These are phyloP conservation scores for Lineolata rhizophorae DNA, from an alignment of 495 filamentous ascomycete species.

Conservation along the genomic window DNA sequence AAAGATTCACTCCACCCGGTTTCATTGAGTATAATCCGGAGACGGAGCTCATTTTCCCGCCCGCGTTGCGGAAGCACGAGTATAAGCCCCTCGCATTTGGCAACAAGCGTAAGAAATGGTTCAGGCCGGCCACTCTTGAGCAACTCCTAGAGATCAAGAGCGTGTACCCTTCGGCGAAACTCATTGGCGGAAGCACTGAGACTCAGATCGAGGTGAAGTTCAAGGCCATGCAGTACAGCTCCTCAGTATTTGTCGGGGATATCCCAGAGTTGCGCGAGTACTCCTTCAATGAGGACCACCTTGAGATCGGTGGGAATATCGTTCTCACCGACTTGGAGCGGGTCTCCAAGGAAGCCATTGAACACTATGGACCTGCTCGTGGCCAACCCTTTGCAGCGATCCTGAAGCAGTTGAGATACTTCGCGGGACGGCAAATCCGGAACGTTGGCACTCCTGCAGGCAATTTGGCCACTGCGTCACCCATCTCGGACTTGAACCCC, in stretches of 20 bases:
- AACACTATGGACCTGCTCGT: slow-evolving; percentile 48
- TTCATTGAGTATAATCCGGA: slow-evolving; percentile 88
- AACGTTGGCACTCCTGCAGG: slow-evolving; percentile 94
- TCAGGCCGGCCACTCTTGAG: slow-evolving; percentile 64
- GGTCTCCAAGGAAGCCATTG: slow-evolving; percentile 52
- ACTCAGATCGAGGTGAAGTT: slow-evolving; percentile 98
- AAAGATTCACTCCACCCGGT: slow-evolving; percentile 55
- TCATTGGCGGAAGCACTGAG: slow-evolving; percentile 90
- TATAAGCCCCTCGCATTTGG: slow-evolving; percentile 71
- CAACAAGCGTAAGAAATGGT: slow-evolving; percentile 90
- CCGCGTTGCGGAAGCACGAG: slow-evolving; percentile 56
- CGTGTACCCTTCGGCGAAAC: slow-evolving; percentile 65
- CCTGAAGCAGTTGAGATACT: slow-evolving; percentile 68
- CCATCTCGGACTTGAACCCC: slow-evolving; percentile 91
- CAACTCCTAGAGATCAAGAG: slow-evolving; percentile 83
- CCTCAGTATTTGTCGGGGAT: slow-evolving; percentile 83
- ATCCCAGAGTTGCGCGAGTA: slow-evolving; percentile 72
- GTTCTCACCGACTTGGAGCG: slow-evolving; percentile 65
- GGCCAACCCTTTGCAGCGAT: slow-evolving; percentile 57
- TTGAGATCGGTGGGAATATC: slow-evolving; percentile 84
- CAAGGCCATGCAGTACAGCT: slow-evolving; percentile 76
- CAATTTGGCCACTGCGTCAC: slow-evolving; percentile 85
- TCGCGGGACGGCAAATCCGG: slow-evolving; percentile 85
- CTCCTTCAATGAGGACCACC: slow-evolving; percentile 50
- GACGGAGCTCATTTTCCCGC: slow-evolving; percentile 88